Evolutionary conservation across 2,329 filamentous ascomycete genomes (phyloP).

Genomic region (Nemania abortiva): DNA sequence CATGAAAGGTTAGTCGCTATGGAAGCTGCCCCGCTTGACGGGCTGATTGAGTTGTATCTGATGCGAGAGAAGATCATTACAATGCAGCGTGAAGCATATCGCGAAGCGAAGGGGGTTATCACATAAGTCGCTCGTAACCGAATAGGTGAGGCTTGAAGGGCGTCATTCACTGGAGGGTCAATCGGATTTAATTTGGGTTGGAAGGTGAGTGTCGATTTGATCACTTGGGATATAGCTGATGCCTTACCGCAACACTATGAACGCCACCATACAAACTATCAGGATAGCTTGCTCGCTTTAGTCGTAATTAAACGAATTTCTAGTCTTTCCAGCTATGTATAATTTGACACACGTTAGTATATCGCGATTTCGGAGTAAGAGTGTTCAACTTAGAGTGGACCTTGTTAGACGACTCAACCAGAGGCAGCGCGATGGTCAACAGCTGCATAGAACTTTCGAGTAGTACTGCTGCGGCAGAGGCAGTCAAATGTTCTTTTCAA

Average conservation of each 20-base stretch:
- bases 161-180: neutral
- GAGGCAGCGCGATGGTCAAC: neutral
- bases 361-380: too few relatives aligned
- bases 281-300: neutral
- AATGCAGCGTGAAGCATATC: constrained; percentile 34
- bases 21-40: neutral
- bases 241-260: neutral
- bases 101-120: constrained; percentile 22
- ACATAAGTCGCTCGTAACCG: constrained; percentile 1
- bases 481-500: neutral
- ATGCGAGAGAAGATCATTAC: constrained; percentile 35
- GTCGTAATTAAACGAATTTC: neutral
- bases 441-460: too few relatives aligned
- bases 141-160: neutral
- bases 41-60: constrained; percentile 18
- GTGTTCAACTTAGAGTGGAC: too few relatives aligned
- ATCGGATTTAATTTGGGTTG: too few relatives aligned
- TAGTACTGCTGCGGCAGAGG: neutral
- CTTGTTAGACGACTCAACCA: too few relatives aligned
- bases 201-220: too few relatives aligned
- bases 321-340: too few relatives aligned
- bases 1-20: constrained; percentile 20
- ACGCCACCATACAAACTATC: neutral
- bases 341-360: too few relatives aligned
- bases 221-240: neutral